These are phyloP conservation scores for Rhizophagus clarus DNA, from an alignment of 192 early-diverging fungal genomes.

Conservation along the genomic window DNA sequence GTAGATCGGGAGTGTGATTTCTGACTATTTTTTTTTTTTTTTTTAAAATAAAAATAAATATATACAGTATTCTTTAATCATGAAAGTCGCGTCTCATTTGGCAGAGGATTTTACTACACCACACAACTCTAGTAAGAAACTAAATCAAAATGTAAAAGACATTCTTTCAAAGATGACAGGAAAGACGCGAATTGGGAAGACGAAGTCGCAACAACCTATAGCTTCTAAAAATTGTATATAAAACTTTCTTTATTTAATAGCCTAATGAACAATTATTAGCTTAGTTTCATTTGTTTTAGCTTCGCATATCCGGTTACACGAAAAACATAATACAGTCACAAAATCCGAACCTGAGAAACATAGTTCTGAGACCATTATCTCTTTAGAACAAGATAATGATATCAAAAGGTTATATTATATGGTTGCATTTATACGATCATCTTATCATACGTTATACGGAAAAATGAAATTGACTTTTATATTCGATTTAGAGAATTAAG, in stretches of 20 bases:
- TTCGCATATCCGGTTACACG: background rate
- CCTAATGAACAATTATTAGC: background rate
- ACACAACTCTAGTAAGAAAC: background rate
- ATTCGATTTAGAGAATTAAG: background rate
- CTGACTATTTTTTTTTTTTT: no score
- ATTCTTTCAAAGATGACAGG: background rate
- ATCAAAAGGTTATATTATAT: background rate
- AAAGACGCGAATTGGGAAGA: background rate
- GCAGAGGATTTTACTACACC: background rate
- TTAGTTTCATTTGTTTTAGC: background rate
- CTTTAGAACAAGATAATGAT: conserved; percentile 2
- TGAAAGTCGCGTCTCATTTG: background rate
- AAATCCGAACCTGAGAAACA: background rate
- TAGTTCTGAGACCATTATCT: background rate
- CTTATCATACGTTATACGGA: background rate
- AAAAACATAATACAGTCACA: background rate
- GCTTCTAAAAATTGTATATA: background rate
- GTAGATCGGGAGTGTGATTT: no score
- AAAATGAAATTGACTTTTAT: background rate
- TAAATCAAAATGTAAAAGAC: background rate
- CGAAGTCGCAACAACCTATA: background rate
- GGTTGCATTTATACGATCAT: background rate
- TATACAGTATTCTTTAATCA: background rate
- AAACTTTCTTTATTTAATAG: background rate
- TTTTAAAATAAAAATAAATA: no score